phyloP scores from a whole-genome alignment of 1,284 basidiomycete genomes.

The Anthracocystis panici-leucophaei region DNA sequence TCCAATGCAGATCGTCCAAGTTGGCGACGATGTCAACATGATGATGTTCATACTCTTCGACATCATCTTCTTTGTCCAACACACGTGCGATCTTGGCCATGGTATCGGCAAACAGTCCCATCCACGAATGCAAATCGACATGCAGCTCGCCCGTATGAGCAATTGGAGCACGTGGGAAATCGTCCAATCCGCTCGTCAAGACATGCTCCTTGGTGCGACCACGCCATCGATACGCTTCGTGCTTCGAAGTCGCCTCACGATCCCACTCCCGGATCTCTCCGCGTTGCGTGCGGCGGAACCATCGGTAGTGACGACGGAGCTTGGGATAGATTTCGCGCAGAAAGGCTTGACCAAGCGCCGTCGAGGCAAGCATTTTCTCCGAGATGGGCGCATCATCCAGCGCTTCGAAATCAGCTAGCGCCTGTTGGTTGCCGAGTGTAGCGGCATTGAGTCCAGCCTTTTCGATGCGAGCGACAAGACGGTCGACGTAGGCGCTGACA shows the following conservation, averaged over 20 bases:
- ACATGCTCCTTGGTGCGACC: constrained; percentile 88
- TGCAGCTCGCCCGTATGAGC: constrained; percentile 92
- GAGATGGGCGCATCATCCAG: constrained; percentile 27
- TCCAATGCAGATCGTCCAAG: constrained; percentile 94
- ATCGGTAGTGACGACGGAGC: constrained; percentile 89
- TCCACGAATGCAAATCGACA: constrained; percentile 91
- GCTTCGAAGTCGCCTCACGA: constrained; percentile 81
- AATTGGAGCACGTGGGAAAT: constrained; percentile 84
- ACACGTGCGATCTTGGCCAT: constrained; percentile 61
- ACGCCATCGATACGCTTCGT: constrained; percentile 92
- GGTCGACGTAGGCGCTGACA: constrained; percentile 84
- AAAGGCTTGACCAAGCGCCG: constrained; percentile 75
- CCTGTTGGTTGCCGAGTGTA: constrained; percentile 21
- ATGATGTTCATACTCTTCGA: constrained; percentile 79
- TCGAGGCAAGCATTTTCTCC: constrained; percentile 38
- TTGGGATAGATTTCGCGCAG: constrained; percentile 84
- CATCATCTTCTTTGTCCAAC: constrained; percentile 84
- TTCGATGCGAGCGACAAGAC: constrained; percentile 73
- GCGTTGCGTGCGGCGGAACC: constrained; percentile 92
- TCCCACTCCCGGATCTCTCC: constrained; percentile 87
- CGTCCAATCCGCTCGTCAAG: constrained; percentile 92
- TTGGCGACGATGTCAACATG: constrained; percentile 84
- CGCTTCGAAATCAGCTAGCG: constrained; percentile 13
- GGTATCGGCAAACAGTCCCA: constrained; percentile 78
- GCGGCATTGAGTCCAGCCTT: constrained; percentile 28